Evolutionary conservation across 1,139 yeast species (phyloP).

Genomic region (Taphrina sp.): DNA sequence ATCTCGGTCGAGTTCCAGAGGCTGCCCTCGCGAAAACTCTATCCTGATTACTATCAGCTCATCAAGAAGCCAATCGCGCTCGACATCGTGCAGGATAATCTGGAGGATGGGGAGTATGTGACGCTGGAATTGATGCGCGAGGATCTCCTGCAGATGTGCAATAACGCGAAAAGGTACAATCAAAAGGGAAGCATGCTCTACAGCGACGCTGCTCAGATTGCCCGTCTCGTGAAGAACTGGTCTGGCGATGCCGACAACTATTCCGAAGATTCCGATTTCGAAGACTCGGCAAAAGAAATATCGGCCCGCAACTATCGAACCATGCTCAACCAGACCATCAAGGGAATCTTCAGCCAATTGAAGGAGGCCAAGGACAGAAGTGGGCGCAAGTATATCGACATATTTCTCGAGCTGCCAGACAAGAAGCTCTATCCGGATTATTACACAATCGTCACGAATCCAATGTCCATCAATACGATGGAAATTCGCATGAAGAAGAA

Average conservation of each 20-base stretch:
- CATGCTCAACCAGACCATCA: slow-evolving; percentile 22
- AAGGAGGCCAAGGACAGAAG: slow-evolving; percentile 36
- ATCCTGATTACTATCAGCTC: slow-evolving; percentile 77
- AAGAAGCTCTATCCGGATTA: slow-evolving; percentile 80
- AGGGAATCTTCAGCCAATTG: slow-evolving; percentile 12
- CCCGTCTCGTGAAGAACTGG: slow-evolving; percentile 28
- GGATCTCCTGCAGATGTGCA: slow-evolving; percentile 73
- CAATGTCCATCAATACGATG: slow-evolving; percentile 45
- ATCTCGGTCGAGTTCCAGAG: slow-evolving; percentile 55
- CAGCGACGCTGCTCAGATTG: slow-evolving; percentile 61
- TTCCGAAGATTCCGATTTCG: slow-evolving; percentile 20
- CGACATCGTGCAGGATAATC: slow-evolving; percentile 40
- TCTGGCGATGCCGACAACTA: slow-evolving; percentile 14
- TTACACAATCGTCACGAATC: slow-evolving; percentile 54
- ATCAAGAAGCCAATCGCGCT: slow-evolving; percentile 48
- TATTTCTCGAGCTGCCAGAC: slow-evolving; percentile 69
- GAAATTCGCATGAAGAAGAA: slow-evolving; percentile 41
- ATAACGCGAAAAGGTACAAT: slow-evolving; percentile 81
- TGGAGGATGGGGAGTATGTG: slow-evolving; percentile 33
- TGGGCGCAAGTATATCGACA: slow-evolving; percentile 50
- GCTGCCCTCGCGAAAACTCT: slow-evolving; percentile 69
- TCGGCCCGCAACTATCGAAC: slow-evolving; percentile 9
- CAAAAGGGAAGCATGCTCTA: slow-evolving; percentile 85
- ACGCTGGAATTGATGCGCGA: slow-evolving; percentile 59
- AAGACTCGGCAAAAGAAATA: slow-evolving; percentile 2